Base-by-base conservation (phyloP, 768 basidiomycete species). In the Exidia glandulosa region DNA sequence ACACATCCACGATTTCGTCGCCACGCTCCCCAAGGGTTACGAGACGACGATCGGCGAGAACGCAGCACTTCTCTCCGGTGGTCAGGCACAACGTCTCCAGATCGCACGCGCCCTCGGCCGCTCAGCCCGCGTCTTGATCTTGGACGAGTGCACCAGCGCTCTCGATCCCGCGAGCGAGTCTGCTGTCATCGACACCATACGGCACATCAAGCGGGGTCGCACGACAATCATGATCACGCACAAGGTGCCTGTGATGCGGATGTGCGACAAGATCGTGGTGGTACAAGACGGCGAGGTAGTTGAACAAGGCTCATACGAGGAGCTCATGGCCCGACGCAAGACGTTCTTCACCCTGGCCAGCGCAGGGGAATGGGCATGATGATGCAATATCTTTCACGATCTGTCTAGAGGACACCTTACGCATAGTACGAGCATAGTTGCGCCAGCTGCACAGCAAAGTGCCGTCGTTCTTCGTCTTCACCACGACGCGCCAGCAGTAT, bases 81-180 rank as follows among this genome's bases (percentile, higher is more conserved):
- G 95, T 0, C 95, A 98, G 68, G 93, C 91, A 1, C 95, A 98
- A 73, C 82, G 95, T 6, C 75, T 97, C 19, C 87, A 89, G 69
- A 93, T 98, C 65, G 94, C 94, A 0, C 81, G 94, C 5, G 92
- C 94, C 0, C 80, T 97, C n/a, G 87, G 85, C 1, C 78, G 89
- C 33, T 80, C 82, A 0, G 76, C 85, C 0, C 80, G 78, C 50
- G 80, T 97, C 14, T 76, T 96, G 52, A 84, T 97, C 34, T 75
- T 97, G 58, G 95, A 97, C 69, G 95, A 98, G 69, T 96, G 94
- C 69, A 98, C 95, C n/a, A 86, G 84, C 47, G 91, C 94, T 4
- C 74, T 97, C 61, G 94, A 98, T 69, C 76, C 81, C 1, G 83
- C 83, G 66, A 97, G 95, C 72, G 88, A 94, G 73, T 78, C 80